phyloP scores from a whole-genome alignment of 257 asterid species.

The Coffea eugenioides region DNA sequence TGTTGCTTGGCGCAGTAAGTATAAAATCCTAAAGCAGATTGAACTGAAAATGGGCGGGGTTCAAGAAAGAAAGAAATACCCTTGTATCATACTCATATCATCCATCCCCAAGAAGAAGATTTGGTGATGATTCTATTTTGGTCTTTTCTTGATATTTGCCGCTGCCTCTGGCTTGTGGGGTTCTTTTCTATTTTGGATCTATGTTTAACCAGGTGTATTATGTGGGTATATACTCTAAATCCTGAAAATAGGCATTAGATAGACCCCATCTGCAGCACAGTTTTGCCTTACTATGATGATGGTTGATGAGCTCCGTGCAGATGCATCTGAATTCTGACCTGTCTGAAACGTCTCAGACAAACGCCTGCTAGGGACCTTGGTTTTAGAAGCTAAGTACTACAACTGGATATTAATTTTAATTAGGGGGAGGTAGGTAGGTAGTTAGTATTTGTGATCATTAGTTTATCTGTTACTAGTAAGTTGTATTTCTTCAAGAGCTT shows the following conservation, averaged over 20 bases:
- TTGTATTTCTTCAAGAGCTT: neutral
- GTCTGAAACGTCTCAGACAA: constrained; percentile 7
- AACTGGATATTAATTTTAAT: neutral
- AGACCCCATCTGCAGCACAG: neutral
- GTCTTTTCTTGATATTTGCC: neutral
- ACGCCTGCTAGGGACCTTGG: neutral
- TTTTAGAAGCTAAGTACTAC: neutral
- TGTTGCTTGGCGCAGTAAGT: too few relatives aligned
- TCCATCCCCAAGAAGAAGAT: constrained; percentile 1
- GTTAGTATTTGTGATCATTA: constrained; percentile 4
- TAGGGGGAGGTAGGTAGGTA: neutral
- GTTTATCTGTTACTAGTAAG: neutral
- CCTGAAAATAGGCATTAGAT: neutral
- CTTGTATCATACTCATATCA: neutral
- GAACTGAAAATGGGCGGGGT: too few relatives aligned
- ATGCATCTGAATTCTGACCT: constrained; percentile 3
- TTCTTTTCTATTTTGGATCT: neutral
- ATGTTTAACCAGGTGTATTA: neutral
- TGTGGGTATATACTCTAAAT: neutral
- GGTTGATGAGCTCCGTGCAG: constrained; percentile 10
- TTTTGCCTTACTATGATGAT: neutral
- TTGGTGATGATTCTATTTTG: constrained; percentile 8
- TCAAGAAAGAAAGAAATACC: too few relatives aligned
- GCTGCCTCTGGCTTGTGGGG: neutral
- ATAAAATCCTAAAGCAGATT: too few relatives aligned